Base-by-base conservation (phyloP, 306 rosid species). In the Gleditsia sinensis region DNA sequence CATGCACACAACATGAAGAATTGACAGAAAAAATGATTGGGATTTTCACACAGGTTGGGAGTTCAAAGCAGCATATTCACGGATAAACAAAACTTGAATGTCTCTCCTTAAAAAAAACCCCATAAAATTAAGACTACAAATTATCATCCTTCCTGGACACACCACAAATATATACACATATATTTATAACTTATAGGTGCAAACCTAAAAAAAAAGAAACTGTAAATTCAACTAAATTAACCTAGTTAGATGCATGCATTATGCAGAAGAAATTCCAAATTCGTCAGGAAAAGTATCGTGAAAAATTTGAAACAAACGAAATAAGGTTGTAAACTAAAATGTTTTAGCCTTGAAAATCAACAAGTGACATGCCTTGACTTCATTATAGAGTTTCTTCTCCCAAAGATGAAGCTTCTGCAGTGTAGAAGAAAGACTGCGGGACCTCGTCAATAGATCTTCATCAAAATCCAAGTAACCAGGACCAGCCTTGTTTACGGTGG, bases 341-440 rank as follows among this genome's bases (percentile, higher is more conserved):
- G 4, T 4, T 4, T 28, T 1, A 28, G 4, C 32, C 2, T 28
- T 28, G 4, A 28, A 4, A 28, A 58, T 88, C 89, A 23, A 85
- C 92, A 67, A 78, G 84, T 28, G 69, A 9, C 78, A 83, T 77
- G 90, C 99, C 87, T 95, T 95, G 42, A 95, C 98, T 88, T 95
- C 98, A 51, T 83, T 60, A 51, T 74, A 88, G 71, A 95, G 98
- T 78, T 95, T 95, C 99, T 88, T 95, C 88, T 95, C 99, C 98
- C 99, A 92, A 36, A 95, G 94, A 82, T 79, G 72, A 49, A 95
- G 80, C 85, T 95, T 95, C 20, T 81, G 92, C 66, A 95, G 84
- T 1, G 97, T 95, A 30, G 96, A 86, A 54, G 98, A 90, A 56
- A 95, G 96, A 65, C 85, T 85, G 69, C 76, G 83, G 9, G 96